Conservation (phyloP, 2,329 filamentous ascomycete species). For the Fusarium beomiforme region DNA sequence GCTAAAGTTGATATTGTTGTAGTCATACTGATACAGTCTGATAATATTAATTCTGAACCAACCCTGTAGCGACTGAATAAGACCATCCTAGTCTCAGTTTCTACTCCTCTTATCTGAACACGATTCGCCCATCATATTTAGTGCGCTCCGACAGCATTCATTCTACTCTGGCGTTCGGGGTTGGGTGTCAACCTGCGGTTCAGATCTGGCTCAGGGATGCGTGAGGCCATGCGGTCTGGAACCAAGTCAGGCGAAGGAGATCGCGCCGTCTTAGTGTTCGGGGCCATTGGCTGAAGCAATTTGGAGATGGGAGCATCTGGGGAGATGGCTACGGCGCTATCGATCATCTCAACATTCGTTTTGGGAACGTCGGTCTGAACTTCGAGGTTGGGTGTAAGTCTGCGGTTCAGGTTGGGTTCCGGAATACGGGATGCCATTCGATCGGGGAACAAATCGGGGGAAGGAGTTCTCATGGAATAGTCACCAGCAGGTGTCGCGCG, state of each 20-base stretch:
- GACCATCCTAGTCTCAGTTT: constrained; percentile 13
- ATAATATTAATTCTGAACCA: background rate
- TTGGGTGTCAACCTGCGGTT: constrained; percentile 58
- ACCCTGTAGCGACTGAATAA: constrained; percentile 30
- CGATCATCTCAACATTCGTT: constrained; percentile 56
- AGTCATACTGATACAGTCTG: constrained; percentile 30
- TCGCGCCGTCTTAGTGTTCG: constrained; percentile 63
- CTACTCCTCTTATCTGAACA: background rate
- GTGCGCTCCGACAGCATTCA: constrained; percentile 39
- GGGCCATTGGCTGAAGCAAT: constrained; percentile 62
- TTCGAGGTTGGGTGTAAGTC: constrained; percentile 60
- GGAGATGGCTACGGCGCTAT: constrained; percentile 59
- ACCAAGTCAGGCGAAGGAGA: constrained; percentile 68
- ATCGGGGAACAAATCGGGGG: constrained; percentile 70
- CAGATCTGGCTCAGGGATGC: constrained; percentile 61
- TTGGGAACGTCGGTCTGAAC: constrained; percentile 60
- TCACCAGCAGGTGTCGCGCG: constrained; percentile 65
- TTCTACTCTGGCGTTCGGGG: constrained; percentile 55
- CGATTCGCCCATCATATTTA: background rate
- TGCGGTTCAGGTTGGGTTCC: constrained; percentile 56
- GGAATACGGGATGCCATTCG: constrained; percentile 68
- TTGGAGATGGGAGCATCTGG: constrained; percentile 64
- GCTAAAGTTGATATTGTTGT: constrained; percentile 8
- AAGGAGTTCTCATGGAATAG: constrained; percentile 64
- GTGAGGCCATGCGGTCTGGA: constrained; percentile 70